Evolutionary conservation across 345 rosid genomes (phyloP).

Genomic region (Hirschfeldia incana): DNA sequence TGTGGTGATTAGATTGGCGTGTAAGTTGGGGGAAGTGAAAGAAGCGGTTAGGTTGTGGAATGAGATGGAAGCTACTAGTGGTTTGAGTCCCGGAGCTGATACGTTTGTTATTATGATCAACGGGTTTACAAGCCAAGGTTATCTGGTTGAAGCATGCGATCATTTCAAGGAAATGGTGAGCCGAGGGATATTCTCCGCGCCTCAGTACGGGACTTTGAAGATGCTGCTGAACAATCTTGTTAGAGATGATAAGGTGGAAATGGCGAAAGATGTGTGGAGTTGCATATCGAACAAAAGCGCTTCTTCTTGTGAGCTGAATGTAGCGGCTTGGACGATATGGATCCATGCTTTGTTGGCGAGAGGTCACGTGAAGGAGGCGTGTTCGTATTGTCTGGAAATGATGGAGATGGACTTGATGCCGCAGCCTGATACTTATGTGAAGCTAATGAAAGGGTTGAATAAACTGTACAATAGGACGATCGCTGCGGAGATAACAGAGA

Average conservation of each 20-base stretch:
- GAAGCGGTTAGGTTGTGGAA: slow-evolving; percentile 71
- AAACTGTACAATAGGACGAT: slow-evolving; percentile 78
- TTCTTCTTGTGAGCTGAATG: slow-evolving; percentile 64
- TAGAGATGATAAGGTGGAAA: slow-evolving; percentile 74
- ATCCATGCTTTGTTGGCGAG: slow-evolving; percentile 74
- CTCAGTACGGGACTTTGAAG: slow-evolving; percentile 82
- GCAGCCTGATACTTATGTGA: slow-evolving; percentile 84
- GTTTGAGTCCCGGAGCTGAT: slow-evolving; percentile 78
- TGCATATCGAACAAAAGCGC: slow-evolving; percentile 58
- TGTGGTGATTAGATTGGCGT: slow-evolving; percentile 73
- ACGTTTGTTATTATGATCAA: slow-evolving; percentile 71
- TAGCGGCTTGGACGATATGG: slow-evolving; percentile 95
- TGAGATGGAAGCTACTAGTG: slow-evolving; percentile 64
- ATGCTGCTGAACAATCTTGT: slow-evolving; percentile 64
- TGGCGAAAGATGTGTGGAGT: slow-evolving; percentile 88
- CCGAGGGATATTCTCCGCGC: slow-evolving; percentile 71
- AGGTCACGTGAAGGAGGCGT: slow-evolving; percentile 89
- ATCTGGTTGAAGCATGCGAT: slow-evolving; percentile 65
- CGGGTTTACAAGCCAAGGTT: slow-evolving; percentile 72
- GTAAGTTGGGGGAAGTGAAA: slow-evolving; percentile 74
- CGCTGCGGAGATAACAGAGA: slow-evolving; percentile 93
- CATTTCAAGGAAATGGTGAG: slow-evolving; percentile 84
- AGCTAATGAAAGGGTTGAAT: slow-evolving; percentile 82
- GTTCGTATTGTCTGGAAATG: slow-evolving; percentile 88
- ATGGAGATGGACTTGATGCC: slow-evolving; percentile 88